phyloP scores from a whole-genome alignment of 148 eudicot genomes.

The Persicaria tinctoria region DNA sequence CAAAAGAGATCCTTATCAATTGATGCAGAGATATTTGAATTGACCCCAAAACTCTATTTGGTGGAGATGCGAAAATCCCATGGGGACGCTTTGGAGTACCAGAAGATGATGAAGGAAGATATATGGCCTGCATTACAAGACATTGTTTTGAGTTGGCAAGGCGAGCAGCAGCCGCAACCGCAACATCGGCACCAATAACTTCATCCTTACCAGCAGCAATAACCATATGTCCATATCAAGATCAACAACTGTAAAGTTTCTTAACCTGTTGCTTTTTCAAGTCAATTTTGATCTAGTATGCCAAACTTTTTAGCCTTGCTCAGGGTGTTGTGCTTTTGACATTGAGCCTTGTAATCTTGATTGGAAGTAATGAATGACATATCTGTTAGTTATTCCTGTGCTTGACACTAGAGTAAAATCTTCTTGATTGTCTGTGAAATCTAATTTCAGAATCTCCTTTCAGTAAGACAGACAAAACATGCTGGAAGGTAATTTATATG shows the following conservation, averaged over 20 bases:
- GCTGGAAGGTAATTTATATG: too few relatives aligned
- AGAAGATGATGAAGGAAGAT: conserved; percentile 44
- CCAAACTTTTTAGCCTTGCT: not conserved
- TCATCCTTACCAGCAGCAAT: conserved; percentile 12
- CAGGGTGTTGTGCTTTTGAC: not conserved
- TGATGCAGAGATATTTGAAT: conserved; percentile 43
- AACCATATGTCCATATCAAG: not conserved
- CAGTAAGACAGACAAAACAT: too few relatives aligned
- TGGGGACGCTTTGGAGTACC: conserved; percentile 52
- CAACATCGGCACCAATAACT: conserved; percentile 6
- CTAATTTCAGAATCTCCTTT: not conserved
- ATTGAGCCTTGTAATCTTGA: not conserved
- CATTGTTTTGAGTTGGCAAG: conserved; percentile 68
- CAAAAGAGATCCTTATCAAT: conserved; percentile 36
- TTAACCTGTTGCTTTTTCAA: not conserved
- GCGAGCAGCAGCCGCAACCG: conserved; percentile 21
- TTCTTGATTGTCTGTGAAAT: not conserved
- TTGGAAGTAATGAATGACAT: not conserved
- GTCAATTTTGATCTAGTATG: not conserved
- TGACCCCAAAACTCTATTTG: conserved; percentile 40
- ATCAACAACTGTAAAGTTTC: not conserved
- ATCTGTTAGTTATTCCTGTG: not conserved
- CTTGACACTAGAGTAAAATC: not conserved
- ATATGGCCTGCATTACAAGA: conserved; percentile 56
- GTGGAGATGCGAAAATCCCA: conserved; percentile 44